Base-by-base conservation (phyloP, 495 filamentous ascomycete genomes). In the Tuber aestivum region DNA sequence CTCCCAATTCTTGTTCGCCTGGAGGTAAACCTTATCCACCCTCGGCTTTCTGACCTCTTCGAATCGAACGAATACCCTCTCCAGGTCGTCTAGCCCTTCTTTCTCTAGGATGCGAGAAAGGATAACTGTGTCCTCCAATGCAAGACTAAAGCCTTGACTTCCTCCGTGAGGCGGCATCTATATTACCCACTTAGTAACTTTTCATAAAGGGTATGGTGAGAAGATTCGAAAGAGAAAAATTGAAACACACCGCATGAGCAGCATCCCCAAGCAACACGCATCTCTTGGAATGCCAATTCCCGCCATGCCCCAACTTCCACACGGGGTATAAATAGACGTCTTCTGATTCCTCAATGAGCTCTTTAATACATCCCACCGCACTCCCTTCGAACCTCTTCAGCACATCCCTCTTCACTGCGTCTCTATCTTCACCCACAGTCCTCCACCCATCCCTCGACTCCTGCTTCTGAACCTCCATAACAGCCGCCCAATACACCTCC, bases 281-380 rank as follows among this genome's bases (percentile, higher is more conserved):
- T 23, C 86, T 84, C 23, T 86, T 85, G 38, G 82, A 85, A 45
- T 83, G 84, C 89, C 89, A 90, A 41, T 81, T 83, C 0, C 88
- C 87, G 8, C 84, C 83, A 3, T 87, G 86, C 1, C 76, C 84
- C 0, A 90, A 85, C 72, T 87, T 87, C 78, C 87, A 90, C 6
- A 91, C 89, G 0, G 89, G 89, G 79, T 88, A 91, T 32, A 90
- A 84, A 80, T 87, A 86, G 85, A 87, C 88, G 69, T 90, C 89
- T 74, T 85, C 45, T 78, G 84, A 83, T 37, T 84, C 85, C 23
- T 84, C 80, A 42, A 89, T 83, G 71, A 89, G 80, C 35, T 89
- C 86, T 7, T 81, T 76, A 56, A 91, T 84, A n/a, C 86, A 87
- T 0, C 84, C 84, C 12, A 89, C 77, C 5, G 81, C 83, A 0